A percentile compares a stretch with the other conserved stretches of the same genome.
Conservation (phyloP, 177 flowering plant genomes). For the Telopea speciosissima region DNA sequence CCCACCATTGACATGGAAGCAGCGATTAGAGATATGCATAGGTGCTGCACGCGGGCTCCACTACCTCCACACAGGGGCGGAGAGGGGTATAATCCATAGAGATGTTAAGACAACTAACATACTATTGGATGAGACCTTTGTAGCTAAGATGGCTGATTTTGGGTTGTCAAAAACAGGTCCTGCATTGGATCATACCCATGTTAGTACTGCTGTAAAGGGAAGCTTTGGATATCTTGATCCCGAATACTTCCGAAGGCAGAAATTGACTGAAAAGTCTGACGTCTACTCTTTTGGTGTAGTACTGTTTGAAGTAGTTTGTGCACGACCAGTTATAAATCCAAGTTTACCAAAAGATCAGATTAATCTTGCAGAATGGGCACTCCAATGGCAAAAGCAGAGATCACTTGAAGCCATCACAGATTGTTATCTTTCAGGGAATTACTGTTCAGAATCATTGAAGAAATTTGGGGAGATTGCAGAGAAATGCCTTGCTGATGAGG, state of each 20-base stretch:
- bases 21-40: constrained; percentile 58
- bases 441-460: constrained; percentile 45
- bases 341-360: constrained; percentile 66
- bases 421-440: constrained; percentile 38
- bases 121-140: constrained; percentile 58
- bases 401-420: constrained; percentile 55
- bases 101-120: constrained; percentile 89
- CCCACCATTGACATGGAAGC: constrained; percentile 67
- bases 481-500: constrained; percentile 75
- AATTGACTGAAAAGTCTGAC: constrained; percentile 78
- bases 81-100: constrained; percentile 67
- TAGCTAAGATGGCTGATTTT: constrained; percentile 79
- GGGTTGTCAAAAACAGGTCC: constrained; percentile 82
- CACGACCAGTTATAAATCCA: constrained; percentile 71
- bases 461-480: constrained; percentile 73
- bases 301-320: constrained; percentile 71
- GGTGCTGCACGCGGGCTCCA: constrained; percentile 85
- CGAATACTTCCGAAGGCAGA: constrained; percentile 18
- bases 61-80: constrained; percentile 82
- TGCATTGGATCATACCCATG: constrained; percentile 67
- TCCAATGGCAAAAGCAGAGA: constrained; percentile 49
- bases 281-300: constrained; percentile 87
- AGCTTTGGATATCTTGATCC: constrained; percentile 92
- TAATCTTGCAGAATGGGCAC: constrained; percentile 83
- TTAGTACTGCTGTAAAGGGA: constrained; percentile 84